Base-by-base conservation (phyloP, 352 stramenopile species). In the Globisporangium cederbergense region DNA sequence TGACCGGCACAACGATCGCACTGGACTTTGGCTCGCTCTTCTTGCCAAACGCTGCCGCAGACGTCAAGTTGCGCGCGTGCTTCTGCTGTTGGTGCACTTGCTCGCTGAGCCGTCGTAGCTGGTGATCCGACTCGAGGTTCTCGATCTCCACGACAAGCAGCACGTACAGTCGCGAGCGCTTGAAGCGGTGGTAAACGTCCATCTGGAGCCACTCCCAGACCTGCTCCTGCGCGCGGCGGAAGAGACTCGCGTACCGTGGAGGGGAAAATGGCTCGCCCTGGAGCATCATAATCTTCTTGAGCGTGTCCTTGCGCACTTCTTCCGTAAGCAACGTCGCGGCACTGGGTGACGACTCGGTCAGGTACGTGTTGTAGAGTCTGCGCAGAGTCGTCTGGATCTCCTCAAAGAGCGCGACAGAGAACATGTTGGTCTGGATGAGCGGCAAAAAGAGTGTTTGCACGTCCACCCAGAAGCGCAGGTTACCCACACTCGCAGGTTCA, bases 211-310 rank as follows among this genome's bases (percentile, higher is more conserved):
- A 93, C 53, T 83, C 65, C 78, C 78, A 88, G 55, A 93, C 80
- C 36, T 77, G 75, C 40, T 93, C 81, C 64, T 93, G 84, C 0
- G 84, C 81, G 11, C 72, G 71, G n/a, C 82, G 81, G 61, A 90
- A 93, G 46, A 93, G 68, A 45, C 65, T 81, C 5, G 82, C 84
- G 38, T 91, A 93, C 22, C 81, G 68, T 4, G 80, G 77, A 3
- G 84, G 81, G 2, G 84, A 90, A 60, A 93, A 93, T 16, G 84
- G 78, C 59, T 93, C 84, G 32, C 80, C 79, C 63, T 93, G 84
- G 28, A 91, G 72, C 58, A 75, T 68, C 68, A 93, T 75, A 50
- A 93, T 90, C 52, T 75, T 71, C 58, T 88, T 76, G 61, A 93
- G 65, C 25, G 79, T 88, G 25, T 78, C 81, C 22, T 77, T 87